Evolutionary conservation across 2,329 filamentous ascomycete genomes (phyloP).

Genomic region (Elsinoe fawcettii): DNA sequence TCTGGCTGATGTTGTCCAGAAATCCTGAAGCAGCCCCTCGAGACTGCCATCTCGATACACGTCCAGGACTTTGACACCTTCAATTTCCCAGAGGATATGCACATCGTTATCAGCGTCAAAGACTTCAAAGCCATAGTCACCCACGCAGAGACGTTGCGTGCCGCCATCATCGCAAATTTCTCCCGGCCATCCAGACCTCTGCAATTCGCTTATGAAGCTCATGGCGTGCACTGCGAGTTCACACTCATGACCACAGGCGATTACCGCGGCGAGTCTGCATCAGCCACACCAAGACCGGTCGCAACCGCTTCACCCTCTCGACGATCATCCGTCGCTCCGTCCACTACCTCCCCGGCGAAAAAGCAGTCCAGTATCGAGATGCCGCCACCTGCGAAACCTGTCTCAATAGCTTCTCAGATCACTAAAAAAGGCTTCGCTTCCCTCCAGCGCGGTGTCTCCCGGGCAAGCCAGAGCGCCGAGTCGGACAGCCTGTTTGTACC

Average conservation of each 20-base stretch:
- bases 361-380: slow-evolving; percentile 14
- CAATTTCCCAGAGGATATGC: slow-evolving; percentile 63
- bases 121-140: slow-evolving; percentile 73
- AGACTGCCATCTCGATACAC: slow-evolving; percentile 71
- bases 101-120: slow-evolving; percentile 74
- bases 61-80: slow-evolving; percentile 70
- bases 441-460: slow-evolving; percentile 16
- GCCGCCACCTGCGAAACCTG: slow-evolving; percentile 18
- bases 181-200: slow-evolving; percentile 64
- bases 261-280: slow-evolving; percentile 30
- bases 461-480: slow-evolving; percentile 28
- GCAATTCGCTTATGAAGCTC: slow-evolving; percentile 61
- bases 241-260: slow-evolving; percentile 77
- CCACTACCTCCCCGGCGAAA: slow-evolving; percentile 7
- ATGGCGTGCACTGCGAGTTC: slow-evolving; percentile 65
- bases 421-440: slow-evolving; percentile 24
- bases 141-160: slow-evolving; percentile 63
- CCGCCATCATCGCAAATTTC: slow-evolving; percentile 60
- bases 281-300: slow-evolving; percentile 25
- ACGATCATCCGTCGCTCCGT: slow-evolving; percentile 11
- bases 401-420: slow-evolving; percentile 6
- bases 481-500: slow-evolving; percentile 66
- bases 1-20: slow-evolving; percentile 39
- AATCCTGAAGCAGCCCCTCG: slow-evolving; percentile 69
- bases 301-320: slow-evolving; percentile 24